phyloP scores from a whole-genome alignment of 2,329 filamentous ascomycete species.

The Calonectria honghensis region DNA sequence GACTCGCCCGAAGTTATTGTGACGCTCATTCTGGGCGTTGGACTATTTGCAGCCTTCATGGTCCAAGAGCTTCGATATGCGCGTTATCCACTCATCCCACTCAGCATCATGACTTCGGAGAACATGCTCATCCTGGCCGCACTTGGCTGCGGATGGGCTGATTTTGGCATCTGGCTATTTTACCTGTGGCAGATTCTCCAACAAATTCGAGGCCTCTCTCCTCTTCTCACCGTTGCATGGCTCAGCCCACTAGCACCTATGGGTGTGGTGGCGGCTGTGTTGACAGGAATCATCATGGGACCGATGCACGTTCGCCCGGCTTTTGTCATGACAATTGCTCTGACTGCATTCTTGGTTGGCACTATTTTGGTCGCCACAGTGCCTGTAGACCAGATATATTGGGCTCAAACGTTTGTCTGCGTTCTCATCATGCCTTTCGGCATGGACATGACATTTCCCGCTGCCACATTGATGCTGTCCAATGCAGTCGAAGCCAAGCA shows the following conservation, averaged over 20 bases:
- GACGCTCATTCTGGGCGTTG: slow-evolving; percentile 64
- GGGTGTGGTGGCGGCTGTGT: slow-evolving; percentile 4
- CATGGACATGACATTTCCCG: slow-evolving; percentile 15
- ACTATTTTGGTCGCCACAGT: background rate
- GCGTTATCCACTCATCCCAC: background rate
- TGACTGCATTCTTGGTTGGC: background rate
- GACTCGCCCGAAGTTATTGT: slow-evolving; percentile 70
- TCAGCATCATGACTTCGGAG: slow-evolving; percentile 5
- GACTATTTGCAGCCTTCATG: slow-evolving; percentile 9
- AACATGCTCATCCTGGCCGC: slow-evolving; percentile 9
- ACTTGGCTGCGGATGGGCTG: slow-evolving; percentile 1
- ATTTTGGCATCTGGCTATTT: slow-evolving; percentile 12
- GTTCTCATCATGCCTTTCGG: slow-evolving; percentile 9
- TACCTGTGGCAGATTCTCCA: slow-evolving; percentile 9
- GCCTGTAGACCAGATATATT: background rate
- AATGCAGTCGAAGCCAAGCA: background rate
- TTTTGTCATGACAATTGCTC: slow-evolving; percentile 6
- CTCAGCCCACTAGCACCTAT: background rate
- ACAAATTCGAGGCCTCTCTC: slow-evolving; percentile 1
- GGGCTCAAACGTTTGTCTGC: slow-evolving; percentile 13
- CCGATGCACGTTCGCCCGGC: slow-evolving; percentile 9
- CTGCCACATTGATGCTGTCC: slow-evolving; percentile 4
- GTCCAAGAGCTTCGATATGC: slow-evolving; percentile 1
- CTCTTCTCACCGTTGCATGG: slow-evolving; percentile 3
- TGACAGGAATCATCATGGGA: slow-evolving; percentile 4